Percentiles rank a stretch among this genome's conserved stretches.
phyloP scores from a whole-genome alignment of 2,329 filamentous ascomycete genomes.

The Arthrobotrys sphaeroides region DNA sequence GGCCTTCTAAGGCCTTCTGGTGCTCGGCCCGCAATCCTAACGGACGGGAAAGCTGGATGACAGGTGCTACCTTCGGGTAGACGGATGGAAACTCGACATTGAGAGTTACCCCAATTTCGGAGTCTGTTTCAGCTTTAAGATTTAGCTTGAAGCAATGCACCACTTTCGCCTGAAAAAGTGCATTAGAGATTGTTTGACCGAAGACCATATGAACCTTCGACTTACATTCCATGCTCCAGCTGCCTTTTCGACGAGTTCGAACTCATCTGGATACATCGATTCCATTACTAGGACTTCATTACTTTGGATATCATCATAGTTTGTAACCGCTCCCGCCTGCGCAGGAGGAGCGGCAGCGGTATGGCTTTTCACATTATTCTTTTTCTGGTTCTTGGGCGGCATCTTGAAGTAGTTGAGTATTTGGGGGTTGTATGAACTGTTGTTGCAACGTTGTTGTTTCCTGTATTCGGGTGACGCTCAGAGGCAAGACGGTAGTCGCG shows the following conservation, averaged over 20 bases:
- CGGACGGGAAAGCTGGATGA: constrained; percentile 64
- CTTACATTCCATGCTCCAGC: constrained; percentile 82
- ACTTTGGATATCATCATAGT: constrained; percentile 85
- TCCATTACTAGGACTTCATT: constrained; percentile 86
- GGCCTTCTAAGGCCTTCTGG: constrained; percentile 67
- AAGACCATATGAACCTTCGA: constrained; percentile 45
- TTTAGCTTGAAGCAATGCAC: constrained; percentile 76
- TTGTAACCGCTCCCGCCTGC: constrained; percentile 59
- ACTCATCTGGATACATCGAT: constrained; percentile 91
- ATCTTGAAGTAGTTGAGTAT: constrained; percentile 24
- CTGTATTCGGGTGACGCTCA: constrained; percentile 34
- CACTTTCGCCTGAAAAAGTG: constrained; percentile 30
- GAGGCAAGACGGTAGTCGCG: constrained; percentile 11
- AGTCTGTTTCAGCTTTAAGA: constrained; percentile 70
- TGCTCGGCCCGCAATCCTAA: constrained; percentile 32
- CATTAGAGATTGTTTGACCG: constrained; percentile 30
- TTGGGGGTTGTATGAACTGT: neutral
- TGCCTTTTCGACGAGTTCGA: constrained; percentile 72
- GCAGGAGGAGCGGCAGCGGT: constrained; percentile 58
- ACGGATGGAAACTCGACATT: constrained; percentile 84
- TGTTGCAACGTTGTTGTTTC: constrained; percentile 20
- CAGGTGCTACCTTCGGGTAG: constrained; percentile 84
- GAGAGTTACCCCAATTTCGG: constrained; percentile 71
- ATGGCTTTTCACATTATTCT: constrained; percentile 43
- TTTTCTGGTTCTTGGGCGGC: constrained; percentile 57